phyloP scores from a whole-genome alignment of 2,329 filamentous ascomycete genomes.

The Aureobasidium sp. region DNA sequence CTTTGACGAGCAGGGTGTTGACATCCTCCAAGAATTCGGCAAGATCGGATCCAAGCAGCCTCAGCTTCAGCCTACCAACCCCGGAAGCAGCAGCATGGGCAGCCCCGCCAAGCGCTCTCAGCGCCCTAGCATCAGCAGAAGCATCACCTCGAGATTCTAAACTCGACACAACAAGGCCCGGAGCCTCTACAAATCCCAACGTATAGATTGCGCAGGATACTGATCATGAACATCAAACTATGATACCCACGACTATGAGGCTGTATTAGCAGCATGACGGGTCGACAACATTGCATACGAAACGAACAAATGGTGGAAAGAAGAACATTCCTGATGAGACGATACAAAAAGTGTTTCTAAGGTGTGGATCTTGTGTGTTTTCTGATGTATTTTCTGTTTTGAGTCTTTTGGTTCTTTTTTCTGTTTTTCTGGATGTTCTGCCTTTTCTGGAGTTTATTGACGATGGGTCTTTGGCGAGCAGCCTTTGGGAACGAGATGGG shows the following conservation, averaged over 20 bases:
- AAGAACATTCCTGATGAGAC: neutral
- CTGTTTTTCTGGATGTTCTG: constrained; percentile 1
- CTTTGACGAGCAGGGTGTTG: constrained; percentile 50
- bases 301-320: constrained; percentile 8
- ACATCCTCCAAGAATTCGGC: constrained; percentile 67
- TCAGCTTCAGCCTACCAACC: neutral
- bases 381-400: neutral
- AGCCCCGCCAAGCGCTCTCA: constrained; percentile 14
- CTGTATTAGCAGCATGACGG: neutral
- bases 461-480: neutral
- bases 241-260: constrained; percentile 11
- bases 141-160: constrained; percentile 15
- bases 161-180: neutral
- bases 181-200: neutral
- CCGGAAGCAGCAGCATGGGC: constrained; percentile 1
- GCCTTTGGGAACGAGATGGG: neutral
- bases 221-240: constrained; percentile 7
- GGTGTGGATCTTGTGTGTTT: constrained; percentile 3
- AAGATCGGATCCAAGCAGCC: constrained; percentile 50
- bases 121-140: constrained; percentile 13
- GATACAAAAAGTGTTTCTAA: constrained; percentile 9
- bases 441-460: neutral
- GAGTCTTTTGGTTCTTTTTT: neutral
- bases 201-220: constrained; percentile 3
- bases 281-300: constrained; percentile 5